Conservation (phyloP, 2,329 filamentous ascomycete genomes). For the Hortaea werneckii region DNA sequence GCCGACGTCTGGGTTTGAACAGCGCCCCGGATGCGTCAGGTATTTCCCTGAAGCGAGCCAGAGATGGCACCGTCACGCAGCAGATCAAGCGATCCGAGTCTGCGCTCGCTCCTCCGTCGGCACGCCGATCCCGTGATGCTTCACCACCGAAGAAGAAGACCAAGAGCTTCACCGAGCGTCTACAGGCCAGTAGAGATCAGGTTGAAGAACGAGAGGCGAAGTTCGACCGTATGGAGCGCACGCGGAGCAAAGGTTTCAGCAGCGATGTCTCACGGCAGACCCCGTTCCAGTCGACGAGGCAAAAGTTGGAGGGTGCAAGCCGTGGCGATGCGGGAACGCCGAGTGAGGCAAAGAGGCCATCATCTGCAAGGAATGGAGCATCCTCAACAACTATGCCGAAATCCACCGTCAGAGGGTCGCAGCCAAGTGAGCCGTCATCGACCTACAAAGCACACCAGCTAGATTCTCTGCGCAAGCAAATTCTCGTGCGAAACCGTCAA, state of each 20-base stretch:
- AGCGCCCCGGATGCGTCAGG: conserved; percentile 73
- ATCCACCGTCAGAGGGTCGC: neutral
- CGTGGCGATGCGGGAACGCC: neutral
- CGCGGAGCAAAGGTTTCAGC: conserved; percentile 28
- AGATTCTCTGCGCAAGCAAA: neutral
- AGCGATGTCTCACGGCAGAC: neutral
- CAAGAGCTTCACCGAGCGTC: conserved; percentile 73
- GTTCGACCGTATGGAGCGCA: conserved; percentile 32
- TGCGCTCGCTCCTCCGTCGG: neutral
- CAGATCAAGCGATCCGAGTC: conserved; percentile 13
- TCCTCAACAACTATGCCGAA: no score
- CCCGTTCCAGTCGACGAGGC: neutral
- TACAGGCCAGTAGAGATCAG: conserved; percentile 54
- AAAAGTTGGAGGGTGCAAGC: neutral
- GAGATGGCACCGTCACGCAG: conserved; percentile 17
- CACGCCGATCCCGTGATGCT: conserved; percentile 2
- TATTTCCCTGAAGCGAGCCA: conserved; percentile 69
- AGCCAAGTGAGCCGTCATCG: neutral
- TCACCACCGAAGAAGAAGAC: conserved; percentile 15
- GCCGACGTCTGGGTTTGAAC: conserved; percentile 77
- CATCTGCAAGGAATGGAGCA: neutral
- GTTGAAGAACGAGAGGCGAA: conserved; percentile 36
- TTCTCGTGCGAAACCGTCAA: neutral
- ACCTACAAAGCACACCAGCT: neutral
- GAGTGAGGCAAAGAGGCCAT: neutral